Evolutionary conservation across 2,329 filamentous ascomycete genomes (phyloP), one percentile per base, ranked within the genome.

Genomic region (Eutypa lata): DNA sequence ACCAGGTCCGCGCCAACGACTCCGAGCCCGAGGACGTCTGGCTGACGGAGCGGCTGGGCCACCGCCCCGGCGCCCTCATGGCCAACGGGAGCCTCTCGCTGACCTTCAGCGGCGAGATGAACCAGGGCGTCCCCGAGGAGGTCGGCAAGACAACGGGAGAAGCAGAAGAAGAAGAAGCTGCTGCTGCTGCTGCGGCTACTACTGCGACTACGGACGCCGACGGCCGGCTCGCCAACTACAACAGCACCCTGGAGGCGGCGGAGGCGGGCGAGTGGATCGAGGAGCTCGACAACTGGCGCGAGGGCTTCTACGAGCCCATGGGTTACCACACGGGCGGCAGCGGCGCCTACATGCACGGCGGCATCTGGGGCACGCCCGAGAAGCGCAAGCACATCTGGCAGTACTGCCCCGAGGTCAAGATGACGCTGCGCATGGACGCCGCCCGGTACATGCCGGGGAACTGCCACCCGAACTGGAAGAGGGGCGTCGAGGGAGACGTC

Each of bases 401-500:
- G 26, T 83, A 83, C 64, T 83, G 80, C 54, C 81, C 81, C 1
- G 81, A 84, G 63, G 72, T 83, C 28, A 83, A 82, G 70, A 79
- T 83, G 73, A 80, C 75, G 45, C 64, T 83, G 26, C 68, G 69
- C 48, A 83, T 83, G 80, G 78, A 82, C 56, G 75, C 73, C 7
- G 77, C 76, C 43, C 69, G 73, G 55, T 80, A 72, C 55, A 73
- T 82, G 5, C 78, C 77, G 1, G 78, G 78, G 7, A 59, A 71
- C 7, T 81, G 78, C 56, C 65, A 72, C 35, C 60, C 65, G 4
- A 65, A 67, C 37, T 81, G 77, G 78, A 79, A 79, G 69, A 65
- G 76, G 44, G 63, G 68, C 49, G 60, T 55, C 8, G 50, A 53
- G 2, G 61, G 49, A 2, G 53, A 33, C 10, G 60, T 33, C 3